Conservation (phyloP, 2,329 filamentous ascomycete genomes). For the Diaporthe velutina region DNA sequence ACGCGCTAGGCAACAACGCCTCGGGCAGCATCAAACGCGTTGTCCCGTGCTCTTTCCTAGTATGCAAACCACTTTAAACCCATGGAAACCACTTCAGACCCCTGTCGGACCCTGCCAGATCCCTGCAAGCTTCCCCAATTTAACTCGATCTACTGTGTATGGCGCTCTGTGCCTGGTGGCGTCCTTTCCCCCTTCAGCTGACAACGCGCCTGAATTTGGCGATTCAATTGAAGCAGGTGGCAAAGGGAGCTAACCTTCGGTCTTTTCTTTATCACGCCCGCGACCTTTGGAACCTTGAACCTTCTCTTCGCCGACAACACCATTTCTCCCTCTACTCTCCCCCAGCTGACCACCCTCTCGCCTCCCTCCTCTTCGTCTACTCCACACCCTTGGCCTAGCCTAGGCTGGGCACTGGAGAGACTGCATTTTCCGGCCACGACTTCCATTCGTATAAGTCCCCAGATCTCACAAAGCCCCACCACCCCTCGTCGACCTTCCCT, state of each 20-base stretch:
- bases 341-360: not conserved
- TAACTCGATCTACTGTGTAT: conserved; percentile 10
- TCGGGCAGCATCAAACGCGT: conserved; percentile 20
- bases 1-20: conserved; percentile 21
- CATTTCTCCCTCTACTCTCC: not conserved
- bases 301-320: conserved; percentile 18
- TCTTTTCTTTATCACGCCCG: conserved; percentile 22
- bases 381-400: not conserved
- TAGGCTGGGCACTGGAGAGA: not conserved
- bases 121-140: conserved; percentile 13
- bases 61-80: conserved; percentile 17
- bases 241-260: conserved; percentile 28
- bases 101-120: conserved; percentile 1
- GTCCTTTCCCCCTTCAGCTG: conserved; percentile 25
- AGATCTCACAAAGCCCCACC: conserved; percentile 3
- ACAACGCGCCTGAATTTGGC: conserved; percentile 28
- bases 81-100: conserved; percentile 18
- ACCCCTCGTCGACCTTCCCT: not conserved
- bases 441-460: conserved; percentile 11
- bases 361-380: not conserved
- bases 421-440: not conserved
- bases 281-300: conserved; percentile 11
- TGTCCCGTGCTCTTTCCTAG: conserved; percentile 22
- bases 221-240: conserved; percentile 22
- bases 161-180: not conserved